These are phyloP conservation scores for Cryptosporidium bovis DNA, from an alignment of 169 alveolate genomes.

Conservation along the genomic window DNA sequence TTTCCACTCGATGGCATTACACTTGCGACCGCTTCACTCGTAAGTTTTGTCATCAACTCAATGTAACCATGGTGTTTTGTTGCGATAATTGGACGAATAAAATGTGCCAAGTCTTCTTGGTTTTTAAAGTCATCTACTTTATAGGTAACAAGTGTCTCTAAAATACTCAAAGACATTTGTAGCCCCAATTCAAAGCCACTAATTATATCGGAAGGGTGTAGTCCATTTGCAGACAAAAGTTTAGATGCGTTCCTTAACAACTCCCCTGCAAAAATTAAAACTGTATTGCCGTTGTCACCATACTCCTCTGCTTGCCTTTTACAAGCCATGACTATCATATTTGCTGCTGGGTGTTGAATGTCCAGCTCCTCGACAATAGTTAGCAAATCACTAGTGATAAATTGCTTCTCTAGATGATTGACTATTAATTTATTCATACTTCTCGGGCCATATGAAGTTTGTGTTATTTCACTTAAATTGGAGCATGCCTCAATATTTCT, in stretches of 20 bases:
- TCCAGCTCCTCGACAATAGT: constrained; percentile 97
- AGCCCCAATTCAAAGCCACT: constrained; percentile 97
- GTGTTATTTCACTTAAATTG: constrained; percentile 91
- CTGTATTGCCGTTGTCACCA: constrained; percentile 98
- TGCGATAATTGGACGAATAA: constrained; percentile 79
- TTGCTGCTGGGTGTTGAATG: constrained; percentile 99
- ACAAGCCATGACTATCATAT: constrained; percentile 96
- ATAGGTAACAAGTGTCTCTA: constrained; percentile 78
- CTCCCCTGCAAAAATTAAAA: constrained; percentile 97
- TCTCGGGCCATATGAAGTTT: constrained; percentile 96
- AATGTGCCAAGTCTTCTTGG: constrained; percentile 68
- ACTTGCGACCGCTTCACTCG: constrained; percentile 91
- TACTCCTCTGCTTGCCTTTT: constrained; percentile 95
- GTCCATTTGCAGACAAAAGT: constrained; percentile 89
- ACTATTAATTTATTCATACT: constrained; percentile 97
- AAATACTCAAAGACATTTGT: constrained; percentile 85
- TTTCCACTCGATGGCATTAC: constrained; percentile 90
- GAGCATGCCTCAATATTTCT: constrained; percentile 95
- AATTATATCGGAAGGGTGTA: constrained; percentile 95
- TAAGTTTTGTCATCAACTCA: constrained; percentile 85
- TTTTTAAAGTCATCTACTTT: constrained; percentile 76
- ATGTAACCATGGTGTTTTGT: constrained; percentile 85
- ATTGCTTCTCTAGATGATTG: constrained; percentile 96
- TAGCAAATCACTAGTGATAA: constrained; percentile 96
- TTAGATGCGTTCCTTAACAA: constrained; percentile 94